Evolutionary conservation across 768 basidiomycete genomes (phyloP).

Genomic region (Roridomyces roridus): DNA sequence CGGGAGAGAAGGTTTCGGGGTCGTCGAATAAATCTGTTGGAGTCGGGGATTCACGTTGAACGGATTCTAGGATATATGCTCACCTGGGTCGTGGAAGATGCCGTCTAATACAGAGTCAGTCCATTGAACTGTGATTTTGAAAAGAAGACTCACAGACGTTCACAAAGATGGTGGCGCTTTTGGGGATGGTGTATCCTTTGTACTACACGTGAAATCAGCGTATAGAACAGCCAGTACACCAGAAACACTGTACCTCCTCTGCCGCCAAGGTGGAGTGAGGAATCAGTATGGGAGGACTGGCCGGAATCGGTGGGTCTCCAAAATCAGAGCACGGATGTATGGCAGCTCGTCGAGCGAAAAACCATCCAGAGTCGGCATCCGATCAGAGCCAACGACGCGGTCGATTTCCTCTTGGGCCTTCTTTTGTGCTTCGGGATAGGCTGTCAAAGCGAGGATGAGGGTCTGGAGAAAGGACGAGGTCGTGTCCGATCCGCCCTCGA

Average conservation of each 20-base stretch:
- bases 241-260: background rate
- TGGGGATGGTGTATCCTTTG: constrained; percentile 13
- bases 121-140: too few species aligned
- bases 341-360: constrained; percentile 28
- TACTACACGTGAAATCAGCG: constrained; percentile 2
- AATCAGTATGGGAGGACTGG: constrained; percentile 3
- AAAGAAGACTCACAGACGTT: constrained; percentile 15
- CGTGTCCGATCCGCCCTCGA: constrained; percentile 39
- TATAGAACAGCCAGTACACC: background rate
- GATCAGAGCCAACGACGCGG: constrained; percentile 28
- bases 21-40: constrained; percentile 9
- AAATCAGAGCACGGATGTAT: constrained; percentile 29
- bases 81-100: constrained; percentile 18
- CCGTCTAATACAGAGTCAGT: constrained; percentile 1
- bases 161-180: constrained; percentile 16
- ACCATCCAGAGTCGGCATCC: constrained; percentile 30
- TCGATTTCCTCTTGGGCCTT: constrained; percentile 38
- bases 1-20: constrained; percentile 17
- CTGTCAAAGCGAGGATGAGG: constrained; percentile 31
- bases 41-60: background rate
- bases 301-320: constrained; percentile 27
- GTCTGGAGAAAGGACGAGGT: constrained; percentile 30
- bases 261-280: constrained; percentile 1
- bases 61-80: background rate
- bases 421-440: too few species aligned